Percentiles rank a stretch among this genome's conserved stretches.
Conservation (phyloP, 352 stramenopile species). For the Thalassiosira livingstoniorum region DNA sequence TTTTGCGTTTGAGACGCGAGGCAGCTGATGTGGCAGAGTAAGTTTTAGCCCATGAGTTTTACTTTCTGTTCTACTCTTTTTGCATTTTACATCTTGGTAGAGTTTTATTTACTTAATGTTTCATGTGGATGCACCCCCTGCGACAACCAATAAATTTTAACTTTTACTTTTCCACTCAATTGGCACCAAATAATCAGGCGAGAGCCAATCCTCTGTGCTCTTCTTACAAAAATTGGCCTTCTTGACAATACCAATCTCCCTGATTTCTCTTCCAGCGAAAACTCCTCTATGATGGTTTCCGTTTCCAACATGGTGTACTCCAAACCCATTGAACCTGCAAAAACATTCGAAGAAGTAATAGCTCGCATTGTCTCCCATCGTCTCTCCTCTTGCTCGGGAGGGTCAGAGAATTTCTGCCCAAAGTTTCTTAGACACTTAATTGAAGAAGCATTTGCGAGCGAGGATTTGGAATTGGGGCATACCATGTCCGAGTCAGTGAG, state of each 20-base stretch:
- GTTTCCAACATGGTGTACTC: not conserved
- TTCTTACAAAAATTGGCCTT: constrained; percentile 53
- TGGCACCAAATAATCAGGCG: not conserved
- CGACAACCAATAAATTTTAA: not conserved
- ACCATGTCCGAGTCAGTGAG: constrained; percentile 69
- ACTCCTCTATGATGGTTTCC: not conserved
- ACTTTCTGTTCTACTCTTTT: not conserved
- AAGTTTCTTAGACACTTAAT: constrained; percentile 47
- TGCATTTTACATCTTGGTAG: not conserved
- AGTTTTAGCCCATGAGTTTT: constrained; percentile 1
- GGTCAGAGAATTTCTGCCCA: constrained; percentile 34
- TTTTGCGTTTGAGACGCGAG: constrained; percentile 43
- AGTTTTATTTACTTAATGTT: constrained; percentile 4
- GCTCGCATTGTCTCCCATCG: constrained; percentile 52
- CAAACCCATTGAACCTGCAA: constrained; percentile 5
- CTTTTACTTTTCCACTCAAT: not conserved
- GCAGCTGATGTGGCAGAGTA: constrained; percentile 32
- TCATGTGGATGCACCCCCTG: not conserved
- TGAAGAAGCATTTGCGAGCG: constrained; percentile 46
- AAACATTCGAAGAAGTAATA: constrained; percentile 53
- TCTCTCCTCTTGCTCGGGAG: constrained; percentile 45
- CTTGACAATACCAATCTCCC: constrained; percentile 13
- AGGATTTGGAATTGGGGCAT: constrained; percentile 67
- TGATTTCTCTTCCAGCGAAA: not conserved
- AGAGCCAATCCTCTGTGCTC: constrained; percentile 46